Conservation (phyloP, 768 basidiomycete species). For the Phylloporus arenicola region DNA sequence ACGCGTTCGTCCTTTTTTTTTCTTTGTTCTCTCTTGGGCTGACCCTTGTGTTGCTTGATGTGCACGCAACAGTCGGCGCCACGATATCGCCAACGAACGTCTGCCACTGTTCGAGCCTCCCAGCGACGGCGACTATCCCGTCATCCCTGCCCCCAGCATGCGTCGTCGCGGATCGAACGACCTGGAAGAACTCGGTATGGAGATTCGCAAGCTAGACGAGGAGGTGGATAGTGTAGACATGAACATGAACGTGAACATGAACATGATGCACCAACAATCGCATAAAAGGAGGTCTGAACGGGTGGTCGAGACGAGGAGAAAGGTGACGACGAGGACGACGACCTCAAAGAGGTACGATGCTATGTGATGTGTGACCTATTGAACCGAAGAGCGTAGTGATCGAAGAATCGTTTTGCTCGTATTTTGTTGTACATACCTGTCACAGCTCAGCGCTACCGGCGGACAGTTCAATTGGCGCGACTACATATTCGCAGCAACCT, state of each 20-base stretch:
- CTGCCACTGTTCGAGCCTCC: slow-evolving; percentile 51
- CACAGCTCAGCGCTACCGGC: too few species aligned
- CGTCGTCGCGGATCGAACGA: slow-evolving; percentile 39
- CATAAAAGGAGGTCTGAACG: slow-evolving; percentile 38
- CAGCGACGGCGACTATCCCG: slow-evolving; percentile 31
- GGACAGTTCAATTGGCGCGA: too few species aligned
- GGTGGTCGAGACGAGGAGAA: slow-evolving; percentile 56
- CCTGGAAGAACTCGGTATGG: slow-evolving; percentile 50
- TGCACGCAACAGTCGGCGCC: slow-evolving; percentile 48
- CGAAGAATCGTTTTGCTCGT: background rate
- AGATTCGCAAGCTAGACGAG: slow-evolving; percentile 60
- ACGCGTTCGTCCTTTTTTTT: slow-evolving; percentile 51
- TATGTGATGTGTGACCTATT: background rate
- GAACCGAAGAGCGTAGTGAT: background rate
- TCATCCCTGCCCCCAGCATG: slow-evolving; percentile 63
- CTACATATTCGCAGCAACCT: too few species aligned
- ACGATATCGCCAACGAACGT: slow-evolving; percentile 71
- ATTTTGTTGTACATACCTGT: background rate
- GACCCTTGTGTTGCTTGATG: background rate
- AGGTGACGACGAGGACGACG: slow-evolving; percentile 39
- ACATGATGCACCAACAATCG: background rate
- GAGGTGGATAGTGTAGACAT: slow-evolving; percentile 33
- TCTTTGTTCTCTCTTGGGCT: background rate
- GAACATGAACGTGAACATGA: background rate
- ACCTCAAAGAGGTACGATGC: slow-evolving; percentile 58